Percentiles rank a stretch among this genome's conserved stretches.
phyloP scores from a whole-genome alignment of 257 asterid genomes.

The Mitragyna speciosa region DNA sequence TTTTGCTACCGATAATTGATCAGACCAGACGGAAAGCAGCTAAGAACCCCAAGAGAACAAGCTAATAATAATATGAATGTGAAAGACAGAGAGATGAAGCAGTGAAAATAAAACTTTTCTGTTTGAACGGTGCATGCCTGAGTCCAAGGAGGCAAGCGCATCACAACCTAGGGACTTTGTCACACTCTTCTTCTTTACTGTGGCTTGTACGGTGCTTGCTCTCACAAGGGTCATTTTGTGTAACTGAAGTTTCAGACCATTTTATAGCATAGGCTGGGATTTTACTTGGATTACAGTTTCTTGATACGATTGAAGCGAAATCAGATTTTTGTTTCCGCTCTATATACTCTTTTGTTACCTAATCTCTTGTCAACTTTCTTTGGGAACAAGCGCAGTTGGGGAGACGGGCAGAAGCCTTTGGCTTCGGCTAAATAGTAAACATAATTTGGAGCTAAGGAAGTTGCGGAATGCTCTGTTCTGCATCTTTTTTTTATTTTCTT shows the following conservation, averaged over 20 bases:
- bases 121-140: no score
- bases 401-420: neutral
- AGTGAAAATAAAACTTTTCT: no score
- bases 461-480: constrained; percentile 43
- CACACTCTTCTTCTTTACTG: constrained; percentile 62
- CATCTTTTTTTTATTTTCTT: no score
- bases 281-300: neutral
- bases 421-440: constrained; percentile 10
- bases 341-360: neutral
- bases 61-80: no score
- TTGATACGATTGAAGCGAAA: no score
- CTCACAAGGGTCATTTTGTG: constrained; percentile 66
- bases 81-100: no score
- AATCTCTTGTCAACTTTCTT: neutral
- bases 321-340: neutral
- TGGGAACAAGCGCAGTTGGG: neutral
- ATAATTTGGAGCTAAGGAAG: neutral
- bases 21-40: no score
- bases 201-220: constrained; percentile 61
- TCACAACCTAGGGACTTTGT: constrained; percentile 71
- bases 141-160: no score
- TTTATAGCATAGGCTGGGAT: neutral
- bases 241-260: constrained; percentile 17
- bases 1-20: no score
- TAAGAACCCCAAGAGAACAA: no score